Conservation (phyloP, 306 rosid genomes). For the Sechiopsis laciniata region DNA sequence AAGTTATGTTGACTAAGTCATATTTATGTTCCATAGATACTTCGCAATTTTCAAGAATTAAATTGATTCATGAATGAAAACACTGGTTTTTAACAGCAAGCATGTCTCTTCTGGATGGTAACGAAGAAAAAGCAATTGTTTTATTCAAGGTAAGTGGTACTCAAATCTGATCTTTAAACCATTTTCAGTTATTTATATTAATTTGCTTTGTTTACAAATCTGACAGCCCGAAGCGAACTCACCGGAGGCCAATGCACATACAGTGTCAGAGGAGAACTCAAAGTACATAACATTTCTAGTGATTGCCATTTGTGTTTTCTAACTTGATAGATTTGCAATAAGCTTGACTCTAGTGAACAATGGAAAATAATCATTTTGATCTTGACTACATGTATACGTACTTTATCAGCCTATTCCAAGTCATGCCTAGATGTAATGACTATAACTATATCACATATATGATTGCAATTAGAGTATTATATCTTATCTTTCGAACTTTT, state of each 20-base stretch:
- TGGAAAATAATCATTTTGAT: background rate
- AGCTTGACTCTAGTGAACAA: background rate
- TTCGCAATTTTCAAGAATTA: background rate
- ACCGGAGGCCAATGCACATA: slow-evolving; percentile 60
- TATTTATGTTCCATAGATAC: slow-evolving; percentile 1
- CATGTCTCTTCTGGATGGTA: slow-evolving; percentile 48
- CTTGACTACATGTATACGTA: background rate
- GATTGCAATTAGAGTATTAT: background rate
- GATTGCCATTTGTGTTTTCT: background rate
- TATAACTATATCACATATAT: background rate
- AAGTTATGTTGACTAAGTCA: background rate
- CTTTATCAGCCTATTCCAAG: background rate
- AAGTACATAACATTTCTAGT: slow-evolving; percentile 47
- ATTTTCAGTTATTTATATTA: slow-evolving; percentile 16
- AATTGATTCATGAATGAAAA: slow-evolving; percentile 29
- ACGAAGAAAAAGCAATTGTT: slow-evolving; percentile 88
- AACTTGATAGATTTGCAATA: background rate
- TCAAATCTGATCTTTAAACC: slow-evolving; percentile 17
- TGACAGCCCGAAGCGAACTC: slow-evolving; percentile 65
- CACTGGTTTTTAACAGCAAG: slow-evolving; percentile 38
- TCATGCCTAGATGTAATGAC: background rate
- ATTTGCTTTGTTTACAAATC: slow-evolving; percentile 25
- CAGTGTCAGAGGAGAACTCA: slow-evolving; percentile 61
- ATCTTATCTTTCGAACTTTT: slow-evolving; percentile 1
- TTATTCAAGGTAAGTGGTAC: slow-evolving; percentile 60